These are phyloP conservation scores for Sugiyamaella boreocaroliniensis DNA, from an alignment of 805 yeast species.

Conservation along the genomic window DNA sequence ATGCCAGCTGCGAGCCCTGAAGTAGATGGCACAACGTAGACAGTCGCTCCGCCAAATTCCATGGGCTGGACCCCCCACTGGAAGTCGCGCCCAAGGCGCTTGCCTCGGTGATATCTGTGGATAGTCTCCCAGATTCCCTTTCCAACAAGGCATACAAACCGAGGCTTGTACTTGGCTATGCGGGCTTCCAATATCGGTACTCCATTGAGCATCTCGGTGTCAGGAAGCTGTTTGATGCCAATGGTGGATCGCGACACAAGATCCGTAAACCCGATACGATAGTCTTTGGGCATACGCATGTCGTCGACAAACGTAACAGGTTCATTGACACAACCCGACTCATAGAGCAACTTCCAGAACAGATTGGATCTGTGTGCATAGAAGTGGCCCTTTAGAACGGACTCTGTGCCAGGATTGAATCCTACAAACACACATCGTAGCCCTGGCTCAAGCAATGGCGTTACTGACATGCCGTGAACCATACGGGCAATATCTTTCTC, in stretches of 20 bases:
- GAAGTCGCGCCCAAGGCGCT: slow-evolving; percentile 34
- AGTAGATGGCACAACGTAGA: slow-evolving; percentile 64
- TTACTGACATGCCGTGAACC: not conserved
- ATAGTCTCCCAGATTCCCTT: slow-evolving; percentile 69
- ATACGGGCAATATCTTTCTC: not conserved
- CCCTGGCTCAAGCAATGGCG: slow-evolving; percentile 25
- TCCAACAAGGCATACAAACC: slow-evolving; percentile 54
- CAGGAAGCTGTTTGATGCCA: slow-evolving; percentile 47
- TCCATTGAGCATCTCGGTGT: slow-evolving; percentile 46
- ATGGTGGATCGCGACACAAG: slow-evolving; percentile 58
- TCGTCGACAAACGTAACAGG: slow-evolving; percentile 37
- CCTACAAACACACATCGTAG: slow-evolving; percentile 55
- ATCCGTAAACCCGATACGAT: slow-evolving; percentile 63
- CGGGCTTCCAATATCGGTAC: slow-evolving; percentile 47
- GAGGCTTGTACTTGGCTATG: slow-evolving; percentile 36
- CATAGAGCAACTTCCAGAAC: slow-evolving; percentile 60
- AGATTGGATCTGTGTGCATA: slow-evolving; percentile 65
- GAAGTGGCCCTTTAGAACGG: slow-evolving; percentile 57
- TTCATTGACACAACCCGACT: slow-evolving; percentile 39
- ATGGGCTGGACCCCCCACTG: slow-evolving; percentile 46
- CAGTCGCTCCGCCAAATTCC: slow-evolving; percentile 25
- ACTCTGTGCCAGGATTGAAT: slow-evolving; percentile 62
- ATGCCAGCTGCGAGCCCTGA: slow-evolving; percentile 61
- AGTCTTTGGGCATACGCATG: slow-evolving; percentile 34
- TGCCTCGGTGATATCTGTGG: slow-evolving; percentile 33